Evolutionary conservation across 495 filamentous ascomycete genomes (phyloP).

Genomic region (Tirmania nivea): DNA sequence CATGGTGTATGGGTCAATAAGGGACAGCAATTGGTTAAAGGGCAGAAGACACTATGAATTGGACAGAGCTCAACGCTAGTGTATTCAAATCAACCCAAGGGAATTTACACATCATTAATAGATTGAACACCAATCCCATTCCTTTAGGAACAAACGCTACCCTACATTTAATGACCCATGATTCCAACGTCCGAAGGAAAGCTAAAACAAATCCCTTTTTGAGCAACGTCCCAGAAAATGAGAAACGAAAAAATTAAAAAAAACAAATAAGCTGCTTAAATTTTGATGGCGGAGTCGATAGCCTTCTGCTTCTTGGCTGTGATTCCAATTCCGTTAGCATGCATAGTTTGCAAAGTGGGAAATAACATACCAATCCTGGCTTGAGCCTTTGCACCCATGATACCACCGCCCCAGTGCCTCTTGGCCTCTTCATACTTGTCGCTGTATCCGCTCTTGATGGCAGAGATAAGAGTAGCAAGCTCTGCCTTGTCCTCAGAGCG

Average conservation of each 20-base stretch:
- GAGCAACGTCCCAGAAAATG: neutral
- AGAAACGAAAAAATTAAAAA: neutral
- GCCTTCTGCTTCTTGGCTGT: conserved; percentile 80
- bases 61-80: too few relatives aligned
- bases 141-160: too few relatives aligned
- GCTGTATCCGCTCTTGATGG: conserved; percentile 94
- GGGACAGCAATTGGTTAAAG: too few relatives aligned
- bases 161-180: too few relatives aligned
- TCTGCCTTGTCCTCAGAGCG: conserved; percentile 94
- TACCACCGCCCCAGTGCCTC: conserved; percentile 97
- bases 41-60: too few relatives aligned
- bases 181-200: neutral
- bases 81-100: too few relatives aligned
- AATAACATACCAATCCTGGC: conserved; percentile 41
- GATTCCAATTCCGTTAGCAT: conserved; percentile 2
- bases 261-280: conserved; percentile 33
- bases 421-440: conserved; percentile 86
- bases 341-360: neutral
- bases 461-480: conserved; percentile 83
- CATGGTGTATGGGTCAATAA: too few relatives aligned
- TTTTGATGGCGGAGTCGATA: conserved; percentile 78
- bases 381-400: conserved; percentile 95
- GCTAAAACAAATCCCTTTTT: neutral
- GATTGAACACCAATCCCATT: too few relatives aligned
- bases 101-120: too few relatives aligned